Evolutionary conservation across 73 alveolate genomes (phyloP).

Genomic region (Loxodes magnus): DNA sequence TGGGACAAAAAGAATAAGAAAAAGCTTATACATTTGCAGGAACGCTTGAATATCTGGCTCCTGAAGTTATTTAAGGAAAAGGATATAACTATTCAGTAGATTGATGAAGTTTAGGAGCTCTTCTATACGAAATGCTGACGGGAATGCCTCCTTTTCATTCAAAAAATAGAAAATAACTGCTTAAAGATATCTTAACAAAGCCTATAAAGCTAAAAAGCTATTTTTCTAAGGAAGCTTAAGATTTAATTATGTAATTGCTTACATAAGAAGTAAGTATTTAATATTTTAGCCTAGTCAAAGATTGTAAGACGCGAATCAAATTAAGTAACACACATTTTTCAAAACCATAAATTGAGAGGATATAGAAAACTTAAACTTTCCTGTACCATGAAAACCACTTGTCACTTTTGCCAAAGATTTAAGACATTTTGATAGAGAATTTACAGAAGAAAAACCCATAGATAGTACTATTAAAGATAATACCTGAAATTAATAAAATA

Average conservation of each 20-base stretch:
- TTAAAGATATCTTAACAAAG: constrained; percentile 37
- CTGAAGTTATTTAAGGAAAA: constrained; percentile 49
- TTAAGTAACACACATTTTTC: constrained; percentile 51
- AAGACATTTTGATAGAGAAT: too few species aligned
- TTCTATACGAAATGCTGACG: constrained; percentile 48
- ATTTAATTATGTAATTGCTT: constrained; percentile 27
- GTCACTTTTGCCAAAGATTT: too few species aligned
- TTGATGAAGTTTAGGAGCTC: constrained; percentile 50
- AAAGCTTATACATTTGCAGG: too few species aligned
- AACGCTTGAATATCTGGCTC: constrained; percentile 71
- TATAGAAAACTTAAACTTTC: too few species aligned
- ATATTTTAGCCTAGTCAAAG: too few species aligned
- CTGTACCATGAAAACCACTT: too few species aligned
- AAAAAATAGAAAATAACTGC: constrained; percentile 46
- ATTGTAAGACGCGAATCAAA: too few species aligned
- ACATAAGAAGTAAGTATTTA: constrained; percentile 35
- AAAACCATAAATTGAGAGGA: constrained; percentile 50
- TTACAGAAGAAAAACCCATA: too few species aligned
- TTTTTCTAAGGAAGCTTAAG: constrained; percentile 44
- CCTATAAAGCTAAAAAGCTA: constrained; percentile 46
- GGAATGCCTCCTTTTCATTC: constrained; percentile 78
- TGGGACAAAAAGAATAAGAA: too few species aligned
- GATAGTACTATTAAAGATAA: too few species aligned
- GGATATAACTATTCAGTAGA: constrained; percentile 57
- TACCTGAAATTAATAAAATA: too few species aligned